These are phyloP conservation scores for Ceriops decandra DNA, from an alignment of 345 rosid species.

Conservation along the genomic window DNA sequence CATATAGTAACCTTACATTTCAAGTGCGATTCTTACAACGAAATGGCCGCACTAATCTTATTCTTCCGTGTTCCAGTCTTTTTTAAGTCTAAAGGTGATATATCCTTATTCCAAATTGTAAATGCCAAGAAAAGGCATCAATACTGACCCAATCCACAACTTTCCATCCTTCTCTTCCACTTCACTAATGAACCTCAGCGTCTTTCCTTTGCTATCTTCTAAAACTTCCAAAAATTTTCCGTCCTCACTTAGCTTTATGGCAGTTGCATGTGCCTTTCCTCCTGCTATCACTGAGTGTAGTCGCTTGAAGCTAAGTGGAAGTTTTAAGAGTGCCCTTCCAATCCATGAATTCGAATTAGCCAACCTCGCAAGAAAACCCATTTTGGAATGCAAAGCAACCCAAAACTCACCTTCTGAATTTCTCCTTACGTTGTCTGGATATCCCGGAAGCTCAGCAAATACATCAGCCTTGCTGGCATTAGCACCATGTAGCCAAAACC, in stretches of 20 bases:
- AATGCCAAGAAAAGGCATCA: constrained; percentile 55
- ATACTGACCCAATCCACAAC: constrained; percentile 21
- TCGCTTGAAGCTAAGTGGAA: constrained; percentile 22
- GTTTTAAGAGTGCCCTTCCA: constrained; percentile 25
- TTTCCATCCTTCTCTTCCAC: constrained; percentile 30
- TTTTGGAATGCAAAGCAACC: constrained; percentile 54
- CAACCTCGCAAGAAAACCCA: constrained; percentile 40
- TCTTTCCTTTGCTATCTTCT: constrained; percentile 21
- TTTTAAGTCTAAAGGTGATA: background rate
- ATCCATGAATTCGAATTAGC: constrained; percentile 36
- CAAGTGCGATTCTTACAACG: background rate
- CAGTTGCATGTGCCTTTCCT: constrained; percentile 57
- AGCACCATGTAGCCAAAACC: constrained; percentile 25
- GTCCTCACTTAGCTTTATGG: constrained; percentile 19
- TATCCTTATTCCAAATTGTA: constrained; percentile 30
- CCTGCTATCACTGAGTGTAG: constrained; percentile 55
- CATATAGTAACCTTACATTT: background rate
- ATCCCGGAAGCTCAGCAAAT: constrained; percentile 23
- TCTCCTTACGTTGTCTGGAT: constrained; percentile 23
- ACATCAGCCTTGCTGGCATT: constrained; percentile 17
- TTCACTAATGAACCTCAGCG: constrained; percentile 22
- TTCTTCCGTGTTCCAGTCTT: background rate
- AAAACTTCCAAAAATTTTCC: constrained; percentile 16
- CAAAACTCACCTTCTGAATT: constrained; percentile 24
- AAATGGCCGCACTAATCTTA: background rate